A percentile compares a stretch with the other conserved stretches of the same genome.
These are phyloP conservation scores for Talaromyces sp. DNA, from an alignment of 2,329 filamentous ascomycete species.

Conservation along the genomic window DNA sequence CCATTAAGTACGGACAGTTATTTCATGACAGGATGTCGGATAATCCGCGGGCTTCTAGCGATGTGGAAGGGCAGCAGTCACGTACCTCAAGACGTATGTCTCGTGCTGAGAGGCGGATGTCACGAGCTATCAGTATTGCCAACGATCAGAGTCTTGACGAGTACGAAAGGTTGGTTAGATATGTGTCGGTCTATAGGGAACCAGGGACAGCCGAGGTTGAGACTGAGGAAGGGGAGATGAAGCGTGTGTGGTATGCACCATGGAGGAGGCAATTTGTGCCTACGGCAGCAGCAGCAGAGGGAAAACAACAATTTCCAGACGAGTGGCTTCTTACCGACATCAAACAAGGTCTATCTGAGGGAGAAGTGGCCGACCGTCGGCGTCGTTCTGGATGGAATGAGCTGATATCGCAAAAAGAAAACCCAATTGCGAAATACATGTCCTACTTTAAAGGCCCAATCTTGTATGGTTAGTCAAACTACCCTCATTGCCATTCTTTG, in stretches of 20 bases:
- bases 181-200: slow-evolving; percentile 62
- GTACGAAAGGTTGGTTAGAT: slow-evolving; percentile 62
- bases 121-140: slow-evolving; percentile 25
- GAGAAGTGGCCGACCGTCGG: slow-evolving; percentile 57
- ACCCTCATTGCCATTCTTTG: neutral
- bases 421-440: slow-evolving; percentile 67
- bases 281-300: slow-evolving; percentile 21
- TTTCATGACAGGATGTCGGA: neutral
- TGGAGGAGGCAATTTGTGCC: slow-evolving; percentile 42
- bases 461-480: slow-evolving; percentile 58
- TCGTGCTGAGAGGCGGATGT: slow-evolving; percentile 24
- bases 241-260: slow-evolving; percentile 57
- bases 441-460: slow-evolving; percentile 71
- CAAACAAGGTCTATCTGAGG: slow-evolving; percentile 54
- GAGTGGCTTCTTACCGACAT: slow-evolving; percentile 68
- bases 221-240: slow-evolving; percentile 41
- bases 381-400: slow-evolving; percentile 67
- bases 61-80: slow-evolving; percentile 11
- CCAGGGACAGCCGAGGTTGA: slow-evolving; percentile 38
- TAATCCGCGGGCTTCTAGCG: slow-evolving; percentile 6
- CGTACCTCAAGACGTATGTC: slow-evolving; percentile 27
- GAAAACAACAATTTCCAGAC: slow-evolving; percentile 48
- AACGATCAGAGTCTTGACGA: slow-evolving; percentile 47
- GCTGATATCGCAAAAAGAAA: slow-evolving; percentile 70
- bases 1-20: neutral